Evolutionary conservation across 1,284 basidiomycete species (phyloP).

Genomic region (Tilletiopsis washingtonensis): DNA sequence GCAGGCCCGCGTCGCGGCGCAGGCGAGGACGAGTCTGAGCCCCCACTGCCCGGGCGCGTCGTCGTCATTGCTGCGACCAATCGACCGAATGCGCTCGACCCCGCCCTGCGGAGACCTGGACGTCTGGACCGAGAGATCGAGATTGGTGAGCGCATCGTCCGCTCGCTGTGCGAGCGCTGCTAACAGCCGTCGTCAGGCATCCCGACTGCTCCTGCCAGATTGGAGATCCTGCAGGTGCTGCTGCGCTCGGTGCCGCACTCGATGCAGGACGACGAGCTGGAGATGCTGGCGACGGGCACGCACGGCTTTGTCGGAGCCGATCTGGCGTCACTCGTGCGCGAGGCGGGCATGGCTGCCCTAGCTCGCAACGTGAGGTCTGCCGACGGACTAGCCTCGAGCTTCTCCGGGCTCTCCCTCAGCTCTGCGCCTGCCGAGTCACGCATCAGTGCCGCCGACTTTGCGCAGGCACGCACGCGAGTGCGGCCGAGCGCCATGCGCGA

Average conservation of each 20-base stretch:
- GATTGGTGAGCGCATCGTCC: conserved; percentile 71
- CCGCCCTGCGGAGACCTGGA: conserved; percentile 84
- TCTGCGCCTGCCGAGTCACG: conserved; percentile 71
- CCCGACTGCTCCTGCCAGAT: conserved; percentile 73
- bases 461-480: conserved; percentile 65
- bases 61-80: conserved; percentile 97
- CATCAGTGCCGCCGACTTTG: conserved; percentile 60
- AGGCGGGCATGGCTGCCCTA: conserved; percentile 89
- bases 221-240: conserved; percentile 73
- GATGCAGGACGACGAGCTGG: conserved; percentile 59
- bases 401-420: conserved; percentile 31
- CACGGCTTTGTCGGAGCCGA: conserved; percentile 98
- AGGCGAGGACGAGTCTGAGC: background rate
- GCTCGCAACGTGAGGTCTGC: too few relatives aligned
- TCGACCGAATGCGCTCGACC: conserved; percentile 92
- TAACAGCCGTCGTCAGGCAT: conserved; percentile 58
- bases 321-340: conserved; percentile 79
- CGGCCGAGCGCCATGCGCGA: conserved; percentile 91
- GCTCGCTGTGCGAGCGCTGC: background rate
- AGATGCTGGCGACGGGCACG: conserved; percentile 64
- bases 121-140: conserved; percentile 95
- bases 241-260: conserved; percentile 71
- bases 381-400: conserved; percentile 54
- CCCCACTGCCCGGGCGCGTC: conserved; percentile 61
- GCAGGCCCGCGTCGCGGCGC: background rate